Base-by-base conservation (phyloP, 495 filamentous ascomycete genomes). In the Penicillium cataractarum region DNA sequence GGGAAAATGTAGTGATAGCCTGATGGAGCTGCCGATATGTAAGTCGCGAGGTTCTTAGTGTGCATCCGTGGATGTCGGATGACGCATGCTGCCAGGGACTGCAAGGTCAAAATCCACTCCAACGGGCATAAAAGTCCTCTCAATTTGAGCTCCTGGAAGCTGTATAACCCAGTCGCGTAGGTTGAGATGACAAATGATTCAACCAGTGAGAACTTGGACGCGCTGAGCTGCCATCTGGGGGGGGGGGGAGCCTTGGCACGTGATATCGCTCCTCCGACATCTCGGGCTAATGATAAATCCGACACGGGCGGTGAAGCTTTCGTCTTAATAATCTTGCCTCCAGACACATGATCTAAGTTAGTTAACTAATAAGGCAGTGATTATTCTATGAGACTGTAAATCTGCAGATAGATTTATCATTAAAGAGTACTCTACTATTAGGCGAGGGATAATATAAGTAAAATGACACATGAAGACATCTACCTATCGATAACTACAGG, bases 81-180 rank as follows among this genome's bases (percentile, higher is more conserved):
- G 37, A 40, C 60, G 17, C 64, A 66, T 66, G 55, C 64, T 66
- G 64, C n/a, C 35, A 17, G 31, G 32, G 2, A 44, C 51, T 40
- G 33, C 22, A 19, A 22, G 15, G 32, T 27, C 21, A 58, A 27
- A 48, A 48, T 40, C 22, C 27, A 46, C 21, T 31, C 51, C 35
- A 46, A 55, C 19, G 40, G 29, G 21, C 48, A 32, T 39, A 15
- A 48, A 48, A 1, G 3, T 21, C 15, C 21, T 27, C 19, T 10
- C 9, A 24, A 21, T 13, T 46, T 33, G 27, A 13, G n/a, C 13
- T 13, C 48, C 55, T 17, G 42, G 33, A 4, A 33, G 39, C 29
- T 19, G 42, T 15, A 27, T 17, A 24, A 50, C 7, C 46, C 24
- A n/a, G 26, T 1, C 3, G 24, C 24, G 27, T n/a, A n/a, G 22